phyloP scores from a whole-genome alignment of 306 rosid genomes.

The Leucaena leucocephala region DNA sequence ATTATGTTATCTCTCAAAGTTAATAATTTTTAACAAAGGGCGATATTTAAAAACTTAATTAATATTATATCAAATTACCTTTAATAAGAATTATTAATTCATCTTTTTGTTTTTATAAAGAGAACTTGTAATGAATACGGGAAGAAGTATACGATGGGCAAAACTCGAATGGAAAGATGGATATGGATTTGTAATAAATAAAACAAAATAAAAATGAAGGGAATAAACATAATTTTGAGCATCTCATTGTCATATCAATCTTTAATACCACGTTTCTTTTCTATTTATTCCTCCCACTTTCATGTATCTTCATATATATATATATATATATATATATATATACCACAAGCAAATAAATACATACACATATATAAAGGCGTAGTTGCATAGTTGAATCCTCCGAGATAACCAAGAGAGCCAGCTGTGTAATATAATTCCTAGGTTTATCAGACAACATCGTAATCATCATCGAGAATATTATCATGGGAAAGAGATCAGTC shows the following conservation, averaged over 20 bases:
- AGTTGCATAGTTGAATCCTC: constrained; percentile 49
- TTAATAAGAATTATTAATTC: too few relatives aligned
- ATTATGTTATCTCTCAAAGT: too few relatives aligned
- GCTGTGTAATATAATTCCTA: constrained; percentile 32
- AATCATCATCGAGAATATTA: constrained; percentile 28
- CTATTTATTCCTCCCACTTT: constrained; percentile 29
- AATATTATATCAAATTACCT: too few relatives aligned
- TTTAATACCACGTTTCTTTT: background rate
- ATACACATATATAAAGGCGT: background rate
- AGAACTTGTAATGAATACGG: too few relatives aligned
- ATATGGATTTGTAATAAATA: constrained; percentile 1
- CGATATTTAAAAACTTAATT: too few relatives aligned
- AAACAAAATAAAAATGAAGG: background rate
- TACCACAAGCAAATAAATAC: background rate
- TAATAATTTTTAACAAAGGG: too few relatives aligned
- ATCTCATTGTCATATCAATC: constrained; percentile 30
- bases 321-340: too few relatives aligned
- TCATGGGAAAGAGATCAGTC: constrained; percentile 44
- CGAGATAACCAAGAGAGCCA: constrained; percentile 57
- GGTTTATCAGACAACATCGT: constrained; percentile 25
- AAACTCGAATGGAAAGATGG: background rate
- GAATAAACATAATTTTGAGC: constrained; percentile 59
- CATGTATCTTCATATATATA: background rate
- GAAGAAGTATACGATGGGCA: background rate
- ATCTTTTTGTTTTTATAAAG: too few relatives aligned